phyloP scores from a whole-genome alignment of 2,329 filamentous ascomycete genomes.

The Rasamsonia emersonii region DNA sequence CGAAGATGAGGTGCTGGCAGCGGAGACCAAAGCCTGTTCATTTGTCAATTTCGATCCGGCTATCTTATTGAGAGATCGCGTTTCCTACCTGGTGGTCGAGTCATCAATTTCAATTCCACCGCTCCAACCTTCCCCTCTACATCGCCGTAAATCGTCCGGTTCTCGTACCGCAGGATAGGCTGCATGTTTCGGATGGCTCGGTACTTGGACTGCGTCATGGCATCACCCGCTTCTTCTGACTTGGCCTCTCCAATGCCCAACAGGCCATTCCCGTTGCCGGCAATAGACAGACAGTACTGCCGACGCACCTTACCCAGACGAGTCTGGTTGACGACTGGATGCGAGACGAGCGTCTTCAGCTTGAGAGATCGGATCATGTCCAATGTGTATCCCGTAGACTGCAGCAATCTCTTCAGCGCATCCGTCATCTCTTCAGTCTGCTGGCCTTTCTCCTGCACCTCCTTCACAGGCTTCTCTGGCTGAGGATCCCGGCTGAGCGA shows the following conservation, averaged over 20 bases:
- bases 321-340: conserved; percentile 82
- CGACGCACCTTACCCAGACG: conserved; percentile 87
- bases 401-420: conserved; percentile 43
- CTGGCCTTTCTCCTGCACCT: conserved; percentile 20
- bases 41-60: conserved; percentile 6
- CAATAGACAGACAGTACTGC: conserved; percentile 66
- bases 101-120: conserved; percentile 71
- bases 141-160: conserved; percentile 82
- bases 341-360: conserved; percentile 63
- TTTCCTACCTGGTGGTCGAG: conserved; percentile 74
- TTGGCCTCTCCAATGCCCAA: conserved; percentile 88
- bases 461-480: conserved; percentile 18
- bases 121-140: conserved; percentile 78
- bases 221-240: conserved; percentile 62
- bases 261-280: conserved; percentile 78
- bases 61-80: conserved; percentile 5
- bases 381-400: conserved; percentile 48
- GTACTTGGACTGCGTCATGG: conserved; percentile 63
- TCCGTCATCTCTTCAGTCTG: conserved; percentile 26
- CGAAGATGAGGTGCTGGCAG: conserved; percentile 83
- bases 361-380: conserved; percentile 45
- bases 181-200: conserved; percentile 85
- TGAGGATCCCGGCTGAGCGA: conserved; percentile 22
- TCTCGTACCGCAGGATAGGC: conserved; percentile 85
- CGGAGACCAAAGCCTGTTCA: conserved; percentile 80